Base-by-base conservation (phyloP, 2,329 filamentous ascomycete species). In the Fusarium sterilihyphosum region DNA sequence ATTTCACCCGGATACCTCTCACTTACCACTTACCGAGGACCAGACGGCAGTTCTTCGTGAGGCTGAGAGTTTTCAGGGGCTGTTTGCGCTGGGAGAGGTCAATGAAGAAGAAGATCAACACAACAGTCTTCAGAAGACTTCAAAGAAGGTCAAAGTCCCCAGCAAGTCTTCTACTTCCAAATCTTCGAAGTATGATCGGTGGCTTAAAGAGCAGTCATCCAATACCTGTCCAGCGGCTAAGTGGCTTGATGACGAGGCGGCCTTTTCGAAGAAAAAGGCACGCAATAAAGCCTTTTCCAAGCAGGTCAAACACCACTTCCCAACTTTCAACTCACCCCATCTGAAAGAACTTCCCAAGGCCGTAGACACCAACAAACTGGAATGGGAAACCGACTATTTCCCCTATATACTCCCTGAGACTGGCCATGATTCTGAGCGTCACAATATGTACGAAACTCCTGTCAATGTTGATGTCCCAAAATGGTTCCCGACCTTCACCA, bases 401-500 rank as follows among this genome's bases (percentile, higher is more conserved):
- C 61, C 67, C 16, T 66, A 44, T 29, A 37, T 49, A 18, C 61
- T 66, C 8, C 67, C 67, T 20, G 53, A 54, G 37, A 60, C 67
- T 22, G 10, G 18, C 8, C n/a, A 43, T 7, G 60, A 65, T 17
- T 38, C 40, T 18, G 24, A 60, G 10, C 67, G 53, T 26, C 40
- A 60, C 37, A 70, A 46, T 24, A 59, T 65, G 37, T 66, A 60
- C 37, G 67, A 70, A 26, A 40, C 43, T 9, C 47, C 43, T 10
- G 40, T 50, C 12, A 18, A 47, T 17, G 56, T 37, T 6, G 22
- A 64, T 8, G 43, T 78, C 6, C 76, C 74, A 11, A 67, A 74
- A 20, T 78, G 76, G 76, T 76, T 78, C 44, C 37, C 56, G 12
- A 31, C 60, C 17, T 76, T 78, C 20, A 35, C 46, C 31, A 63